These are phyloP conservation scores for Didymella sp. DNA, from an alignment of 2,329 filamentous ascomycete genomes.

Conservation along the genomic window DNA sequence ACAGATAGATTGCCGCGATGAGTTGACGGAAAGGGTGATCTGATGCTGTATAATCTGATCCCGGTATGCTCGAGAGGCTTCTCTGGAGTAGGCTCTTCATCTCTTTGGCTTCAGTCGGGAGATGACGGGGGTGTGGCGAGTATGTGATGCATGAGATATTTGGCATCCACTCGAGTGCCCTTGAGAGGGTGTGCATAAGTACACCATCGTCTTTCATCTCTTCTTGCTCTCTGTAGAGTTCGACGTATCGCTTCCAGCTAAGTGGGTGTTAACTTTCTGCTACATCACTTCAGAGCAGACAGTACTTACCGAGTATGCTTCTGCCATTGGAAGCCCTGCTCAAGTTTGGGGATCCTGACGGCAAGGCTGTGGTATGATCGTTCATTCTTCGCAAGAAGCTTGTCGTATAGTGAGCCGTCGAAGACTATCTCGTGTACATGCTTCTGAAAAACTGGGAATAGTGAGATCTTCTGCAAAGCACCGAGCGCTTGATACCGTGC, in stretches of 20 bases:
- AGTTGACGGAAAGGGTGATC: conserved; percentile 39
- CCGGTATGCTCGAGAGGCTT: not conserved
- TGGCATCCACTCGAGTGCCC: conserved; percentile 33
- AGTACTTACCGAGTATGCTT: conserved; percentile 21
- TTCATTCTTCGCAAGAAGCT: conserved; percentile 22
- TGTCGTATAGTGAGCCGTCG: conserved; percentile 37
- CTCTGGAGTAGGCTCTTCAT: conserved; percentile 34
- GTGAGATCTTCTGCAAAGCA: conserved; percentile 36
- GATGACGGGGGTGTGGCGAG: conserved; percentile 30
- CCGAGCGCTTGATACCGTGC: conserved; percentile 41
- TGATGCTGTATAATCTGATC: not conserved
- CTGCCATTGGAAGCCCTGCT: conserved; percentile 20
- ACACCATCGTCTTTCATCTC: conserved; percentile 31
- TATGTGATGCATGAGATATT: conserved; percentile 37
- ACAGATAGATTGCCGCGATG: conserved; percentile 33
- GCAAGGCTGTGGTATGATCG: conserved; percentile 13
- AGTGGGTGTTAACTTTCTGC: not conserved
- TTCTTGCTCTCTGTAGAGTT: conserved; percentile 38
- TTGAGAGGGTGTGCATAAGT: conserved; percentile 34
- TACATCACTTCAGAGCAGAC: not conserved
- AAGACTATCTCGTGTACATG: conserved; percentile 45
- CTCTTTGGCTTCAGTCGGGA: conserved; percentile 30
- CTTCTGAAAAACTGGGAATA: conserved; percentile 30
- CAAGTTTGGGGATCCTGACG: conserved; percentile 13
- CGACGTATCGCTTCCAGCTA: conserved; percentile 37